Percentiles rank a stretch among this genome's conserved stretches.
Evolutionary conservation across 2,329 filamentous ascomycete species (phyloP).

Genomic region (Pseudogymnoascus sp.): DNA sequence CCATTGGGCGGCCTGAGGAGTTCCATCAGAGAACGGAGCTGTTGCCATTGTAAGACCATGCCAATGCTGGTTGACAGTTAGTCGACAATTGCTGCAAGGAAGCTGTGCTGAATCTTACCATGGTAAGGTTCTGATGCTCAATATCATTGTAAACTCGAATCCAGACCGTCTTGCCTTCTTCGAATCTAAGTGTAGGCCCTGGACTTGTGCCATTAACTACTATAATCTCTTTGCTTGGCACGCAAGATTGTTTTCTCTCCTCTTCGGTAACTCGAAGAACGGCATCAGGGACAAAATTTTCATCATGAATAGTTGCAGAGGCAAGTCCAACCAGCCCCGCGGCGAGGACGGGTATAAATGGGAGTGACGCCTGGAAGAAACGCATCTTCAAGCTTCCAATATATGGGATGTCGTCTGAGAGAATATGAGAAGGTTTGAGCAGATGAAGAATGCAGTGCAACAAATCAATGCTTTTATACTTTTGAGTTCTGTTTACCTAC

Average conservation of each 20-base stretch:
- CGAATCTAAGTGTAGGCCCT: slow-evolving; percentile 36
- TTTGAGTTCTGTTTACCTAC: neutral
- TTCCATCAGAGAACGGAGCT: slow-evolving; percentile 44
- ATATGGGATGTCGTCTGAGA: neutral
- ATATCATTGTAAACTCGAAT: slow-evolving; percentile 47
- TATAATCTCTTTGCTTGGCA: slow-evolving; percentile 32
- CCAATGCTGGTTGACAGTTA: slow-evolving; percentile 38
- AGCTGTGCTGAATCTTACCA: slow-evolving; percentile 29
- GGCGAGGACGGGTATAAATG: neutral
- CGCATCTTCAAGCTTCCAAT: slow-evolving; percentile 1
- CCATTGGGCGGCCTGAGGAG: slow-evolving; percentile 43
- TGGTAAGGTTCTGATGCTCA: slow-evolving; percentile 39
- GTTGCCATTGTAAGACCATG: slow-evolving; percentile 42
- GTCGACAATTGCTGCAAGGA: neutral
- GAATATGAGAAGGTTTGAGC: neutral
- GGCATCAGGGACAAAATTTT: slow-evolving; percentile 31
- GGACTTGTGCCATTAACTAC: slow-evolving; percentile 42
- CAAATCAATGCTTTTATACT: neutral
- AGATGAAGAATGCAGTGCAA: neutral
- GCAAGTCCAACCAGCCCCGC: neutral
- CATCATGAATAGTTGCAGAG: slow-evolving; percentile 18
- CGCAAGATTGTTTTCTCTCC: slow-evolving; percentile 29
- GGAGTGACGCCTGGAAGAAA: neutral
- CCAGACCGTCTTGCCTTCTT: slow-evolving; percentile 38
- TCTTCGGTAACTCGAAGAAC: slow-evolving; percentile 34